A percentile compares a stretch with the other conserved stretches of the same genome.
Evolutionary conservation across 495 filamentous ascomycete species (phyloP).

Genomic region (Tetracladium marchalianum): DNA sequence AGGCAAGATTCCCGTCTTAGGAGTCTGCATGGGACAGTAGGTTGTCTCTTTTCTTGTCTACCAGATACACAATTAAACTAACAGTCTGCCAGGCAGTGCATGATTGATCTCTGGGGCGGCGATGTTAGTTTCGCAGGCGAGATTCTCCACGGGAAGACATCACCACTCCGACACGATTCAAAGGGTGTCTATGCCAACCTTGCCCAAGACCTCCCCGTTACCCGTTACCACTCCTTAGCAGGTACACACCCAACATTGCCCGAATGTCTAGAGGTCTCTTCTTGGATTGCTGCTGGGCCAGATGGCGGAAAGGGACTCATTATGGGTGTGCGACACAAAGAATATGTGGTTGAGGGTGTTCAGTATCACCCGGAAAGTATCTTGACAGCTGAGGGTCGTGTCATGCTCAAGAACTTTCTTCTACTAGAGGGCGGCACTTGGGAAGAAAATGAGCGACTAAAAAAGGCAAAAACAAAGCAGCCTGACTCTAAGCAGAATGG

Average conservation of each 20-base stretch:
- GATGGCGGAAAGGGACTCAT: slow-evolving; percentile 72
- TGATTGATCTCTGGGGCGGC: slow-evolving; percentile 85
- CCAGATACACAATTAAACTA: neutral
- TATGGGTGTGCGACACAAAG: slow-evolving; percentile 93
- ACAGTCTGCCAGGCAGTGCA: slow-evolving; percentile 59
- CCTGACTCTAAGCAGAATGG: slow-evolving; percentile 18
- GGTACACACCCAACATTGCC: slow-evolving; percentile 87
- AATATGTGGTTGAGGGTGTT: slow-evolving; percentile 81
- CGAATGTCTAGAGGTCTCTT: slow-evolving; percentile 77
- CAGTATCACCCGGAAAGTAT: slow-evolving; percentile 99
- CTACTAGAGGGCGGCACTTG: slow-evolving; percentile 81
- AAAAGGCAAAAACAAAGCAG: slow-evolving; percentile 27
- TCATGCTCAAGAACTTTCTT: slow-evolving; percentile 90
- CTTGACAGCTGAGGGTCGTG: slow-evolving; percentile 74
- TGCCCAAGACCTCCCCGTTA: slow-evolving; percentile 71
- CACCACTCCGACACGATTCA: slow-evolving; percentile 72
- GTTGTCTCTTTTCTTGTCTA: slow-evolving; percentile 20
- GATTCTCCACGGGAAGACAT: slow-evolving; percentile 96
- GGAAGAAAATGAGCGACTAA: slow-evolving; percentile 58
- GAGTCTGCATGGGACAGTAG: slow-evolving; percentile 95
- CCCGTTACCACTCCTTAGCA: slow-evolving; percentile 92
- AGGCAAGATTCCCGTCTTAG: slow-evolving; percentile 94
- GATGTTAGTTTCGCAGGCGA: slow-evolving; percentile 88
- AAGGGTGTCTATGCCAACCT: slow-evolving; percentile 81
- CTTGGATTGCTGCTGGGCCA: slow-evolving; percentile 63